These are phyloP conservation scores for Gynochthodes officinalis DNA, from an alignment of 257 asterid genomes.

Conservation along the genomic window DNA sequence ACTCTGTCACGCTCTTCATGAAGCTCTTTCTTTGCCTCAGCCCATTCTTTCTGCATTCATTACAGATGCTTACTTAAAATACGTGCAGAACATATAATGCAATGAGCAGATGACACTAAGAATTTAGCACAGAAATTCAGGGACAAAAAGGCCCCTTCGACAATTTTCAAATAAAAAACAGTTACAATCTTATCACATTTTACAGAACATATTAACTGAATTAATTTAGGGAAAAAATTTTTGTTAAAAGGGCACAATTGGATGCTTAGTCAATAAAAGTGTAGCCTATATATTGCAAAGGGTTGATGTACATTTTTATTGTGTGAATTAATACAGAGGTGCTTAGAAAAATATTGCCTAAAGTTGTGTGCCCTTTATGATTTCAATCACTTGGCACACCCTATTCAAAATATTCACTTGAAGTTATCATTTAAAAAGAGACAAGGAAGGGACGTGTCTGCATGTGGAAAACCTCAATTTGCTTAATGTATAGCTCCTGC, in stretches of 20 bases:
- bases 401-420: neutral
- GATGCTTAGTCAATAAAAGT: neutral
- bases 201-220: neutral
- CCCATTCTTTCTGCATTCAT: conserved; percentile 79
- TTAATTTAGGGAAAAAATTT: neutral
- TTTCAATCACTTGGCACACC: neutral
- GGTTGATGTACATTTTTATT: no score
- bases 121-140: neutral
- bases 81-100: neutral
- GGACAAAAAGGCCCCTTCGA: neutral
- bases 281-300: no score
- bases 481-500: conserved; percentile 62
- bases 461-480: conserved; percentile 56
- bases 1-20: conserved; percentile 73
- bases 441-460: neutral
- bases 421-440: conserved; percentile 13
- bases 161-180: neutral
- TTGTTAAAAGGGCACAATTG: neutral
- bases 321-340: neutral
- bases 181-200: neutral
- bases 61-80: neutral
- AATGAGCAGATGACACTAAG: neutral
- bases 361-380: no score
- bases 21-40: conserved; percentile 82
- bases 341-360: neutral